phyloP scores from a whole-genome alignment of 2,329 filamentous ascomycete species.

The Diplocarpon rosae region DNA sequence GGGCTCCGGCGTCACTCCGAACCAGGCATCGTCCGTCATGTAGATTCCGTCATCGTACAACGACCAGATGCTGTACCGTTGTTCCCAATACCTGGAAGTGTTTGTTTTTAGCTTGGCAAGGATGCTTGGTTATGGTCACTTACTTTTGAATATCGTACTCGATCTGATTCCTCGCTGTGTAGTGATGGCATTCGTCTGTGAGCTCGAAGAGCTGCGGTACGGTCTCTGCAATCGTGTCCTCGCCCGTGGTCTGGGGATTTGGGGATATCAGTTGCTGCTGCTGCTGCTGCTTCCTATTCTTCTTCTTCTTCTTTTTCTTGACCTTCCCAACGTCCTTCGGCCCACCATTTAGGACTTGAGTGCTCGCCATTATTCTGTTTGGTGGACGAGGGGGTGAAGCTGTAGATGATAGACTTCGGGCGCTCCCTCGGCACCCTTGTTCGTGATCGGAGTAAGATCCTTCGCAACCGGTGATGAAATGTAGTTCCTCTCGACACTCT shows the following conservation, averaged over 20 bases:
- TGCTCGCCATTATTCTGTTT: background rate
- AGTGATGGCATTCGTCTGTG: slow-evolving; percentile 63
- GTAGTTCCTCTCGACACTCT: too few species aligned
- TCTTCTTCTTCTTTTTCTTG: background rate
- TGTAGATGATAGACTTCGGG: background rate
- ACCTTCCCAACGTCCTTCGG: background rate
- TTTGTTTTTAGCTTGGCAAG: slow-evolving; percentile 4
- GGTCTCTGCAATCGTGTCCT: background rate
- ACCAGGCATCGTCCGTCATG: slow-evolving; percentile 93
- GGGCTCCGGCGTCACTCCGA: slow-evolving; percentile 88
- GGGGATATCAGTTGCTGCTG: background rate
- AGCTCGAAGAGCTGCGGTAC: slow-evolving; percentile 24
- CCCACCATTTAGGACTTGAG: background rate
- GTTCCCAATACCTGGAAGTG: slow-evolving; percentile 67
- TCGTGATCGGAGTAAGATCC: background rate
- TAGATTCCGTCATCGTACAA: slow-evolving; percentile 78
- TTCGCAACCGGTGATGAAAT: too few species aligned
- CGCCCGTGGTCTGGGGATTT: background rate
- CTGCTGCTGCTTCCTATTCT: background rate
- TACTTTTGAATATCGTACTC: slow-evolving; percentile 80
- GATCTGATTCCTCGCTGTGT: slow-evolving; percentile 57
- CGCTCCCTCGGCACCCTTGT: background rate
- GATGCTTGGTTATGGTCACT: slow-evolving; percentile 15
- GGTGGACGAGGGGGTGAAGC: background rate
- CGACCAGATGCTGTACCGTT: slow-evolving; percentile 79